Evolutionary conservation across 805 yeast genomes (phyloP).

Genomic region (Ogataea dorogensis): DNA sequence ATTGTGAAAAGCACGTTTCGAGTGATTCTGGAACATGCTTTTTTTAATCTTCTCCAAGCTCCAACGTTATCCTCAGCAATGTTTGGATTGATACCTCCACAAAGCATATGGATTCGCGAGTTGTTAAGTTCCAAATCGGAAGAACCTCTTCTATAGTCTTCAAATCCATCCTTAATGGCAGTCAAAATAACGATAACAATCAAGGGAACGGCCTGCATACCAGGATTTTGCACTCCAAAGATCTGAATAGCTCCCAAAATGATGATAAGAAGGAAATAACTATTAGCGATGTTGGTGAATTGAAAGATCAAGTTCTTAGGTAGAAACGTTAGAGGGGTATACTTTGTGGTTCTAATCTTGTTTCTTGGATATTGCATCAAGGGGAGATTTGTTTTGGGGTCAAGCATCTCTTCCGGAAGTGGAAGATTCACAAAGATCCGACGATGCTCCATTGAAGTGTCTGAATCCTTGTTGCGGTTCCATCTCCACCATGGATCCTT

Average conservation of each 20-base stretch:
- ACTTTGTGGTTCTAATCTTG: conserved; percentile 62
- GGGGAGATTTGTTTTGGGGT: conserved; percentile 51
- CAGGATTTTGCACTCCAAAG: conserved; percentile 74
- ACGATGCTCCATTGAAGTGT: conserved; percentile 30
- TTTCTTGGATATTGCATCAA: conserved; percentile 46
- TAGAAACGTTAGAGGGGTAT: conserved; percentile 55
- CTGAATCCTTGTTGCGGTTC: conserved; percentile 4
- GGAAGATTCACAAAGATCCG: conserved; percentile 55
- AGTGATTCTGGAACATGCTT: conserved; percentile 40
- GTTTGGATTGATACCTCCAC: conserved; percentile 56
- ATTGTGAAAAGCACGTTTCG: conserved; percentile 6
- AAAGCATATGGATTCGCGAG: conserved; percentile 55
- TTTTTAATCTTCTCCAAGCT: conserved; percentile 69
- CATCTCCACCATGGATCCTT: conserved; percentile 4
- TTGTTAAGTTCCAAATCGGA: conserved; percentile 70
- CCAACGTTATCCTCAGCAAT: conserved; percentile 53
- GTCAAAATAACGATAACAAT: conserved; percentile 75
- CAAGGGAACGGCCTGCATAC: conserved; percentile 74
- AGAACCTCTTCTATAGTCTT: conserved; percentile 64
- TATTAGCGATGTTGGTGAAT: conserved; percentile 58
- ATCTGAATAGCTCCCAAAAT: conserved; percentile 62
- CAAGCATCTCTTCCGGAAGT: conserved; percentile 58
- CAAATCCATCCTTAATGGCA: conserved; percentile 74
- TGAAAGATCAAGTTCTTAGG: conserved; percentile 56
- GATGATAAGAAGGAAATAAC: conserved; percentile 54